Evolutionary conservation across 768 basidiomycete species (phyloP), one percentile per base, ranked within the genome.

Genomic region (Coprinellus aureogranulatus): DNA sequence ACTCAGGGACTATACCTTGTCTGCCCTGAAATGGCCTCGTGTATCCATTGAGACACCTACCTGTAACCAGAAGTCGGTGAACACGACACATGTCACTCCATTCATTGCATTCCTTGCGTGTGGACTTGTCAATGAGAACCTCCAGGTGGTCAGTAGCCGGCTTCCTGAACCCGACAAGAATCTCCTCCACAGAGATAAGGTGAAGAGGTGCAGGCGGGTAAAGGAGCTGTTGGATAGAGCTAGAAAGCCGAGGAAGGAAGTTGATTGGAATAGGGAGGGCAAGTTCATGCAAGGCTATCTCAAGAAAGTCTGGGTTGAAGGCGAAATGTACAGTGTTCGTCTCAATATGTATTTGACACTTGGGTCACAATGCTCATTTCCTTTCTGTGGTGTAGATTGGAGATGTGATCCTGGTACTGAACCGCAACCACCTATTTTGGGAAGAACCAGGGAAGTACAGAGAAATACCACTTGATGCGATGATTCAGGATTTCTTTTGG

Each of bases 51-150:
- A 20, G 14, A 26, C 28, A 6, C 44, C 11, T 22, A 14, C 25
- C 12, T 18, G 14, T 20, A 14, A 27, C 14, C 48, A 51, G 6
- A 39, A 83, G 60, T 78, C 79, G 27, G 82, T 84, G 61, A 78
- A 68, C 18, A 70, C 73, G 4, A 89, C 88, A 0, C 81, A 81
- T 47, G 87, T 91, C 8, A 90, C 89, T 0, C 82, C 83, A 0
- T 72, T 76, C 20, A 84, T 91, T 44, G 77, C 76, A 4, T 63
- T 69, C 10, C 68, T 90, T 8, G 82, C 86, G 0, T 28, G 65
- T 8, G 77, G 79, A 0, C 74, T 81, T 0, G 84, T 89, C 53
- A 75, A 73, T 23, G 89, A 88, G 59, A 68, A 71, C 1, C 67
- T 90, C 3, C 58, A 69, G 6, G 80, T 89, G 1, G 68, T 89